phyloP scores from a whole-genome alignment of 768 basidiomycete species.

The Russula virescens region DNA sequence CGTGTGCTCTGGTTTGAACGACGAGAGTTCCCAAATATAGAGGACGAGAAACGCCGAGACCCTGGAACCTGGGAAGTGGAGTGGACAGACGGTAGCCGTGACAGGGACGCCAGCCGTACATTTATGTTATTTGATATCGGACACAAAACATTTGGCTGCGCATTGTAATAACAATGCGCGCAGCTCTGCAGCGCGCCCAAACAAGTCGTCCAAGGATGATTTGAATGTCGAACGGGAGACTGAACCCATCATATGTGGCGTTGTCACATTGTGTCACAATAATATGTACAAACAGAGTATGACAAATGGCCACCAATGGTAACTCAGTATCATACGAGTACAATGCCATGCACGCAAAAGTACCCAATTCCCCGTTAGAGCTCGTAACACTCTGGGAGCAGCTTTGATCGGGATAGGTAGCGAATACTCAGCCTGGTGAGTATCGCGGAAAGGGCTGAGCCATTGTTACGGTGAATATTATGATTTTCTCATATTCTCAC shows the following conservation, averaged over 20 bases:
- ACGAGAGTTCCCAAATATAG: conserved; percentile 15
- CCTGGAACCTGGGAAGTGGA: neutral
- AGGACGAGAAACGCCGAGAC: neutral
- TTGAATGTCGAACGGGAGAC: neutral
- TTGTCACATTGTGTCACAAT: conserved; percentile 13
- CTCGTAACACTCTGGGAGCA: neutral
- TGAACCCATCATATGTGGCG: neutral
- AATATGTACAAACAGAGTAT: neutral
- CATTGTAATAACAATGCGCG: neutral
- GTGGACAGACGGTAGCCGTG: neutral
- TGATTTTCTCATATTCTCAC: conserved; percentile 16
- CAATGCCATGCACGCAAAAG: neutral
- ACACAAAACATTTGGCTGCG: conserved; percentile 1
- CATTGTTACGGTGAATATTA: conserved; percentile 3
- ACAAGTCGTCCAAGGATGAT: neutral
- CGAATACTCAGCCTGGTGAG: neutral
- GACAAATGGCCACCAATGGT: neutral
- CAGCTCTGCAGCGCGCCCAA: neutral
- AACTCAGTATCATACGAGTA: neutral
- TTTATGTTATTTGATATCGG: neutral
- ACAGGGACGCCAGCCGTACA: neutral
- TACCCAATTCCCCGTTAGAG: neutral
- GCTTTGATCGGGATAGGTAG: neutral
- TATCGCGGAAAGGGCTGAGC: neutral
- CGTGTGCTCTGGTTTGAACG: neutral